These are phyloP conservation scores for Pythium folliculosum DNA, from an alignment of 352 stramenopile species.

Conservation along the genomic window DNA sequence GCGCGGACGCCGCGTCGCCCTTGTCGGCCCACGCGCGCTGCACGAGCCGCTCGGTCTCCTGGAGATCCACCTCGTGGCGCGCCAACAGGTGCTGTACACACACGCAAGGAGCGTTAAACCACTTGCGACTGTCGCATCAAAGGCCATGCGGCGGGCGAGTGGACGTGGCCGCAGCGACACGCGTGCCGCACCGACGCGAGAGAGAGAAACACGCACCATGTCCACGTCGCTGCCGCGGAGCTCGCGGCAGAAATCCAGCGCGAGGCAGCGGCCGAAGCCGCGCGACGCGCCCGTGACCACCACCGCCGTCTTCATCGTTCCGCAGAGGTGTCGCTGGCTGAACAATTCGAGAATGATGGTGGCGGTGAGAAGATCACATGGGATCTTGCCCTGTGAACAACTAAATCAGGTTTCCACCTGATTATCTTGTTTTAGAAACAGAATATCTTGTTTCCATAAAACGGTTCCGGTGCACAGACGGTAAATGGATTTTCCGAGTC, in stretches of 20 bases:
- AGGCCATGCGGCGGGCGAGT: not conserved
- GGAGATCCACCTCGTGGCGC: constrained; percentile 48
- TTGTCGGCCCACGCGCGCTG: constrained; percentile 32
- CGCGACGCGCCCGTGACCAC: constrained; percentile 84
- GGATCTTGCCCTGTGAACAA: too few relatives aligned
- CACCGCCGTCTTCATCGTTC: constrained; percentile 40
- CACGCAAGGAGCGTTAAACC: not conserved
- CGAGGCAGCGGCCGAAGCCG: constrained; percentile 79
- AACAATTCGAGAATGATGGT: not conserved
- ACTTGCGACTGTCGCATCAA: not conserved
- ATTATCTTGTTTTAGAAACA: too few relatives aligned
- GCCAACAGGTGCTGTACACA: constrained; percentile 55
- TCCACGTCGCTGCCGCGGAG: constrained; percentile 42
- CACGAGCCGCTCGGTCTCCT: constrained; percentile 53
- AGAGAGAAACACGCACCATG: constrained; percentile 37
- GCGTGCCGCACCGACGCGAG: not conserved
- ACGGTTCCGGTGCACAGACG: too few relatives aligned
- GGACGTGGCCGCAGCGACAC: not conserved
- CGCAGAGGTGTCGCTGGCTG: not conserved
- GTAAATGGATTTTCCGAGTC: too few relatives aligned
- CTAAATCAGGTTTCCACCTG: too few relatives aligned
- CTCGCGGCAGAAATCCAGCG: constrained; percentile 62
- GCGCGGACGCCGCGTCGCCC: not conserved
- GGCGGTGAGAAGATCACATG: too few relatives aligned
- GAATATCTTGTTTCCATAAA: too few relatives aligned